Evolutionary conservation across 2,329 filamentous ascomycete genomes (phyloP).

Genomic region (Leptodontidium sp.): DNA sequence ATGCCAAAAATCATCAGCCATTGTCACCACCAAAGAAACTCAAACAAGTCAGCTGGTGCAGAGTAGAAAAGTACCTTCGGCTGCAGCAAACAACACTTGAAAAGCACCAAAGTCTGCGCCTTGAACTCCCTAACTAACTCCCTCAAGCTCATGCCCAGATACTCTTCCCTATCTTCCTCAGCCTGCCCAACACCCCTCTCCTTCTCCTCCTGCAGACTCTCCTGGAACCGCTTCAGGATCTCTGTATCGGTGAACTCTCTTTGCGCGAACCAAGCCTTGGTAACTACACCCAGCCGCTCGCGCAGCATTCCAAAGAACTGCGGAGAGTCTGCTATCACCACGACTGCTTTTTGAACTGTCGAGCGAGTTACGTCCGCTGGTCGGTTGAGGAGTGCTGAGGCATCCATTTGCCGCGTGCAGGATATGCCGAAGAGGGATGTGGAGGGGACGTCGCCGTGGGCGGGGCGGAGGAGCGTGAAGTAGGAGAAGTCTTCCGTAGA

Average conservation of each 20-base stretch:
- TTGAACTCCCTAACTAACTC: slow-evolving; percentile 95
- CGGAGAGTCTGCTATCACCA: slow-evolving; percentile 91
- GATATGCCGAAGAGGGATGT: slow-evolving; percentile 95
- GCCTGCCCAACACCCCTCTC: slow-evolving; percentile 64
- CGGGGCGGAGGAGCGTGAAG: slow-evolving; percentile 84
- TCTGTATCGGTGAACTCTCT: slow-evolving; percentile 90
- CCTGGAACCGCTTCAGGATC: slow-evolving; percentile 89
- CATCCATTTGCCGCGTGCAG: slow-evolving; percentile 90
- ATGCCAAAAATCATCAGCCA: neutral
- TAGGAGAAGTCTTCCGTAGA: slow-evolving; percentile 97
- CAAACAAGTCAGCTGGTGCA: neutral
- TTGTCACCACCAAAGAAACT: neutral
- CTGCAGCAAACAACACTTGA: slow-evolving; percentile 93
- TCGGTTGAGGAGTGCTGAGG: slow-evolving; percentile 77
- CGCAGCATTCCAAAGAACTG: slow-evolving; percentile 90
- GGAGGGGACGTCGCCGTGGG: slow-evolving; percentile 60
- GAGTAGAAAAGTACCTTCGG: slow-evolving; percentile 72
- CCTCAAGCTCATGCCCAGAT: slow-evolving; percentile 85
- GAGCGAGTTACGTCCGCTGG: slow-evolving; percentile 93
- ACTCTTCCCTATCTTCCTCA: slow-evolving; percentile 83
- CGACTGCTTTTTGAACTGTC: slow-evolving; percentile 97
- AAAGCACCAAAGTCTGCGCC: slow-evolving; percentile 90
- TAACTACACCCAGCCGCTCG: slow-evolving; percentile 89
- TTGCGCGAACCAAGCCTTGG: slow-evolving; percentile 96
- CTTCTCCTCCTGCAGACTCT: slow-evolving; percentile 79